A percentile compares a stretch with the other conserved stretches of the same genome.
Evolutionary conservation across 2,329 filamentous ascomycete genomes (phyloP).

Genomic region (Diaporthe humulicola): DNA sequence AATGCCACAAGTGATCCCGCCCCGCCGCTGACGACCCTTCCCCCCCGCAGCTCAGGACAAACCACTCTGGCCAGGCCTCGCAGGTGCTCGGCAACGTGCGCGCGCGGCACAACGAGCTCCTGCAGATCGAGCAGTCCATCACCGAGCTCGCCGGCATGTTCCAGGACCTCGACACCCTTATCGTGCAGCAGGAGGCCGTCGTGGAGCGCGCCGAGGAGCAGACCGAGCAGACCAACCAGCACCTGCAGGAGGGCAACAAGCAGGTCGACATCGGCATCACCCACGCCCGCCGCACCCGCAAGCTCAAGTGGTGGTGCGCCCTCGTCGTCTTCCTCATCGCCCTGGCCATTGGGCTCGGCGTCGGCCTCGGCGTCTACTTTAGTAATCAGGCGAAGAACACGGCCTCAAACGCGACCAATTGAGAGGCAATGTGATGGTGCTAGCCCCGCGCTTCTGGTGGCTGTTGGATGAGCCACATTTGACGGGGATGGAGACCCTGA

Average conservation of each 20-base stretch:
- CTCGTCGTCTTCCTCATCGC: slow-evolving; percentile 71
- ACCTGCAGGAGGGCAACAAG: slow-evolving; percentile 77
- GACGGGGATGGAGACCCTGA: slow-evolving; percentile 7
- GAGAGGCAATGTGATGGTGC: slow-evolving; percentile 29
- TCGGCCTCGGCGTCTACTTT: slow-evolving; percentile 66
- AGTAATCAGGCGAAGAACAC: slow-evolving; percentile 36
- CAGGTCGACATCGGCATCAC: slow-evolving; percentile 78
- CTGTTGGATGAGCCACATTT: background rate
- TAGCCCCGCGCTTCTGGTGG: background rate
- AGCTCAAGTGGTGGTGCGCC: slow-evolving; percentile 87
- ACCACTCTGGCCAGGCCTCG: slow-evolving; percentile 79
- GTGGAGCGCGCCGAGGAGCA: slow-evolving; percentile 74
- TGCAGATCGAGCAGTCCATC: slow-evolving; percentile 83
- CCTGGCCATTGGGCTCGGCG: slow-evolving; percentile 66
- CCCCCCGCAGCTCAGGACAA: slow-evolving; percentile 77
- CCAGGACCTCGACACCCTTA: slow-evolving; percentile 79
- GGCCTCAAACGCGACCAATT: background rate
- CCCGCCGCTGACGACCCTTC: background rate
- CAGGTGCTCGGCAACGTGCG: slow-evolving; percentile 83
- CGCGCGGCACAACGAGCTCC: slow-evolving; percentile 85
- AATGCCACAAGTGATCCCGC: background rate
- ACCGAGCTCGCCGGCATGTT: slow-evolving; percentile 78
- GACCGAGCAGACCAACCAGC: slow-evolving; percentile 73
- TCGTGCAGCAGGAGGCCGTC: slow-evolving; percentile 78
- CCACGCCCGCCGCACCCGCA: slow-evolving; percentile 75